These are phyloP conservation scores for Fonsecaea pedrosoi DNA, from an alignment of 2,329 filamentous ascomycete species.

Conservation along the genomic window DNA sequence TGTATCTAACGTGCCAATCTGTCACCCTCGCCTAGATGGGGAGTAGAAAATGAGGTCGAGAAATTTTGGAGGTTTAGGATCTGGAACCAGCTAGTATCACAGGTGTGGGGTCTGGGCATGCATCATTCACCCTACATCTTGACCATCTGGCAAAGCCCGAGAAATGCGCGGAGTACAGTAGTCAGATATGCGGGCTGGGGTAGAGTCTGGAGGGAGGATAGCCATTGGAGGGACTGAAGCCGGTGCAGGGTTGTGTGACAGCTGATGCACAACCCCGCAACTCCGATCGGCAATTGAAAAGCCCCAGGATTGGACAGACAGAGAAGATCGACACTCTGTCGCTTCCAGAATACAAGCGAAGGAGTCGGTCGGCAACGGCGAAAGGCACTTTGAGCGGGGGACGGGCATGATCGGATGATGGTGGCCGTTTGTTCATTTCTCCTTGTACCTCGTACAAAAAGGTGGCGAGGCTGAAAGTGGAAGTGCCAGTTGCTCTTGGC, in stretches of 20 bases:
- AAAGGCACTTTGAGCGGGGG: background rate
- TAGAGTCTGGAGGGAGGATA: background rate
- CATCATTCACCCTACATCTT: slow-evolving; percentile 16
- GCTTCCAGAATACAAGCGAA: background rate
- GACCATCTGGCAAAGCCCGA: slow-evolving; percentile 5
- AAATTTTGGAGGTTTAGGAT: background rate
- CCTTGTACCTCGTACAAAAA: no score
- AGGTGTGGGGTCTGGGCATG: slow-evolving; percentile 22
- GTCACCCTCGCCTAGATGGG: background rate
- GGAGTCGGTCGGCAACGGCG: slow-evolving; percentile 2
- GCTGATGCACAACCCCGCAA: slow-evolving; percentile 14
- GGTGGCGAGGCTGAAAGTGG: no score
- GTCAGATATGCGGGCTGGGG: slow-evolving; percentile 1
- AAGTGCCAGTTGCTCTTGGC: no score
- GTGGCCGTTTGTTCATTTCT: no score
- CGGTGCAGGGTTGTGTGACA: background rate
- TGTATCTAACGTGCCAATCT: background rate
- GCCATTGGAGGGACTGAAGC: background rate
- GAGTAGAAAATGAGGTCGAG: slow-evolving; percentile 6
- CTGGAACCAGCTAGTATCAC: slow-evolving; percentile 8
- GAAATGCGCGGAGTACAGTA: slow-evolving; percentile 6
- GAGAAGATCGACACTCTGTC: background rate
- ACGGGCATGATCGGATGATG: slow-evolving; percentile 10
- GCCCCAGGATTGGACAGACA: background rate
- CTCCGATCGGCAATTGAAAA: slow-evolving; percentile 20